phyloP scores from a whole-genome alignment of 768 basidiomycete genomes.

The Infundibulicybe gibba region DNA sequence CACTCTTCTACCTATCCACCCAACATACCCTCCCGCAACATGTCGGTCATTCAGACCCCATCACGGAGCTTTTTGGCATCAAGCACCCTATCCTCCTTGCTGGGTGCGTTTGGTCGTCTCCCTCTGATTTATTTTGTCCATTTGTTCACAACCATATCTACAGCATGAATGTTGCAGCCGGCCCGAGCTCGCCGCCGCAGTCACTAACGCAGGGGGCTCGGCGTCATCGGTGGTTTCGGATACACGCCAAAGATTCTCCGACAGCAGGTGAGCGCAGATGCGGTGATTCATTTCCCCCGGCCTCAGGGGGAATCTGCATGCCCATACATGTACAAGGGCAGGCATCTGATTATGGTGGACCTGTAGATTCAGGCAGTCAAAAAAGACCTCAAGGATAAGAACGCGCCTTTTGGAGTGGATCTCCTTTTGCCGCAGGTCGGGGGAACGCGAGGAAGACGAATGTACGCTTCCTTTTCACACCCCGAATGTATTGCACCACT shows the following conservation, averaged over 20 bases:
- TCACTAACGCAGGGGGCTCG: conserved; percentile 93
- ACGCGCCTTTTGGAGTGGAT: conserved; percentile 88
- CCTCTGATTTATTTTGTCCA: not conserved
- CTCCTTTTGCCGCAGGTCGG: conserved; percentile 86
- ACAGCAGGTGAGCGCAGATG: conserved; percentile 52
- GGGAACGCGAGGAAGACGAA: conserved; percentile 90
- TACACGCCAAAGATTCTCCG: conserved; percentile 82
- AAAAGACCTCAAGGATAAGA: conserved; percentile 65
- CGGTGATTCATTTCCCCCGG: not conserved
- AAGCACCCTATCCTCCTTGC: conserved; percentile 87
- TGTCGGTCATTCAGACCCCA: conserved; percentile 73
- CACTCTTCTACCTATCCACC: conserved; percentile 1
- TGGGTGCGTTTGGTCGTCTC: conserved; percentile 35
- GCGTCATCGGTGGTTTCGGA: conserved; percentile 88
- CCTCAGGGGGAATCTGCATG: not conserved
- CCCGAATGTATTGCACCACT: not conserved
- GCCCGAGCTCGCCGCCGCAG: conserved; percentile 88
- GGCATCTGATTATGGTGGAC: not conserved
- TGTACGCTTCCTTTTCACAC: conserved; percentile 31
- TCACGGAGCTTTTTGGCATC: conserved; percentile 86
- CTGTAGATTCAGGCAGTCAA: conserved; percentile 71
- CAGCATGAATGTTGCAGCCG: conserved; percentile 47
- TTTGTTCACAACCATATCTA: conserved; percentile 1
- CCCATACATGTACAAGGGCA: too few species aligned
- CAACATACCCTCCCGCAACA: conserved; percentile 18